A percentile compares a stretch with the other conserved stretches of the same genome.
Evolutionary conservation across 163 green algal genomes (phyloP).

Genomic region (Chloromonas sp.): DNA sequence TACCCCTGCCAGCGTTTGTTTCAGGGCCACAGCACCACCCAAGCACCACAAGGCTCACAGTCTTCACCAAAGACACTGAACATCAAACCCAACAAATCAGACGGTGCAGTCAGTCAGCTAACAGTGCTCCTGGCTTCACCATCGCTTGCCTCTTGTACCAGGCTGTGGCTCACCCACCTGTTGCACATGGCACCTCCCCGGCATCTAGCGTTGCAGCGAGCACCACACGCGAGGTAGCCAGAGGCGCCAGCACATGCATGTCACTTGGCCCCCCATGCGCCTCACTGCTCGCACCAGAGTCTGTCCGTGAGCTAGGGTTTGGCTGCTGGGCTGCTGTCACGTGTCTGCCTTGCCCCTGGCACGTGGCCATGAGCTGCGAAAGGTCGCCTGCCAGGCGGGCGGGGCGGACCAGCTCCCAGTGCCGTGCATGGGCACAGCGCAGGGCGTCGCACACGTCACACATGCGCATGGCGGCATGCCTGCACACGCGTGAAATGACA

Average conservation of each 20-base stretch:
- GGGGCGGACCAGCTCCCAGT: constrained; percentile 25
- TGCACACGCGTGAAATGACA: neutral
- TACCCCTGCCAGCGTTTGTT: too few species aligned
- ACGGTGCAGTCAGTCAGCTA: too few species aligned
- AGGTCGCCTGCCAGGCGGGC: neutral
- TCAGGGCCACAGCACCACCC: too few species aligned
- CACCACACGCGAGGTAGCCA: constrained; percentile 7
- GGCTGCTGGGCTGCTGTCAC: neutral
- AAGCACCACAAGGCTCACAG: too few species aligned
- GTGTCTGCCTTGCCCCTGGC: too few species aligned
- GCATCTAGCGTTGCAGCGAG: constrained; percentile 25
- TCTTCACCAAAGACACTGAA: too few species aligned
- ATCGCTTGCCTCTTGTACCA: too few species aligned
- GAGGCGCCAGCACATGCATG: too few species aligned
- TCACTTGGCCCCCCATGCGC: neutral
- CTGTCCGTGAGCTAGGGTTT: neutral
- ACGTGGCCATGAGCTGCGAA: neutral
- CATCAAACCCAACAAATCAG: too few species aligned
- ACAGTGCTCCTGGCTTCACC: too few species aligned
- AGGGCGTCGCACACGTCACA: constrained; percentile 1
- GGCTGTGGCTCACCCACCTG: constrained; percentile 9
- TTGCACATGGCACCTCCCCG: constrained; percentile 24
- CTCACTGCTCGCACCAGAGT: neutral
- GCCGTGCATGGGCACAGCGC: constrained; percentile 9
- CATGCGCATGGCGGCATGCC: constrained; percentile 8